Conservation (phyloP, 176 grass and related monocot genomes). For the Melocanna baccifera region DNA sequence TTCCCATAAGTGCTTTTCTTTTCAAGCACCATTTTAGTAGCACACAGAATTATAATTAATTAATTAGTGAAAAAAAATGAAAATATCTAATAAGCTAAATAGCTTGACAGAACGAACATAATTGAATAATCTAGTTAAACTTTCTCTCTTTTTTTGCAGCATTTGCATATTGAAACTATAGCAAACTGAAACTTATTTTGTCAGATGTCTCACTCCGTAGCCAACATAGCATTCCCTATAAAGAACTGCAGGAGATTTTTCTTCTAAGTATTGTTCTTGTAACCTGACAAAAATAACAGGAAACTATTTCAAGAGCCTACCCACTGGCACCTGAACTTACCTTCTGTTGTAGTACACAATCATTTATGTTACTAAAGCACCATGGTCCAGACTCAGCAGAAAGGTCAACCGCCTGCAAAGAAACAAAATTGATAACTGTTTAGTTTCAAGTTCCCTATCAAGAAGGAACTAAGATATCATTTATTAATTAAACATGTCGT, state of each 20-base stretch:
- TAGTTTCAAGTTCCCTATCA: background rate
- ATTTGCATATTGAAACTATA: too few species aligned
- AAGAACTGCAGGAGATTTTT: too few species aligned
- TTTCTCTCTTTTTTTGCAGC: too few species aligned
- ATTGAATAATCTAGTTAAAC: background rate
- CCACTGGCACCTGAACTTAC: background rate
- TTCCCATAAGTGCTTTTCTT: background rate
- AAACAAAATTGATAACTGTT: background rate
- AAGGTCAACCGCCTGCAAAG: background rate
- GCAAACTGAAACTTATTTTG: too few species aligned
- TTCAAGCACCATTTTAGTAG: background rate
- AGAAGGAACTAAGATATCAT: conserved; percentile 1
- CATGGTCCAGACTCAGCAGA: background rate
- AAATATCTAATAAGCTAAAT: background rate
- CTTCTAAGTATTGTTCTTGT: too few species aligned
- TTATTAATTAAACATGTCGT: background rate
- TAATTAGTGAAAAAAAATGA: background rate
- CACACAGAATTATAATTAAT: background rate
- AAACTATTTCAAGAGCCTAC: too few species aligned
- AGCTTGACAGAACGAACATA: background rate
- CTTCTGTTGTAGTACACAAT: background rate
- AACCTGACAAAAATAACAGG: too few species aligned
- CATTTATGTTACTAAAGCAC: background rate
- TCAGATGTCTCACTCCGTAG: too few species aligned
- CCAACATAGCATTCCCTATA: too few species aligned